Evolutionary conservation across 2,329 filamentous ascomycete species (phyloP).

Genomic region (Aspergillus brasiliensis): DNA sequence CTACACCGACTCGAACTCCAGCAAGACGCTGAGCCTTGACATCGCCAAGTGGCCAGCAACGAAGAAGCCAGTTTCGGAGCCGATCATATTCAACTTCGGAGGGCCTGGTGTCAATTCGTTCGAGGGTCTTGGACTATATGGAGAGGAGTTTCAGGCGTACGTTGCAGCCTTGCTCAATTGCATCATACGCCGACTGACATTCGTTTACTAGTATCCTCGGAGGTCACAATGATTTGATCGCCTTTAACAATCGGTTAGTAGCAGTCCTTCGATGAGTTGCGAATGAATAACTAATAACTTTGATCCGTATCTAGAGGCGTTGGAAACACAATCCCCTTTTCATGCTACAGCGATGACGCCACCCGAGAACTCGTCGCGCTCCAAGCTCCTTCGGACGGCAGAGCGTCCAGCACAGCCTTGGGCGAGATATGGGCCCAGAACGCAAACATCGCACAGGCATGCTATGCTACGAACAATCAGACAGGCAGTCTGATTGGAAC

Average conservation of each 20-base stretch:
- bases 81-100: constrained; percentile 13
- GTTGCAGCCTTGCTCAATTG: neutral
- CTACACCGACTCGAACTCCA: constrained; percentile 9
- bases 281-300: neutral
- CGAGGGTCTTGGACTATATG: neutral
- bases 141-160: neutral
- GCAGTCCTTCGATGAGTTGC: neutral
- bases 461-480: neutral
- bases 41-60: constrained; percentile 13
- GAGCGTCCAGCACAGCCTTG: neutral
- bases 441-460: constrained; percentile 8
- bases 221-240: constrained; percentile 12
- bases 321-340: constrained; percentile 10
- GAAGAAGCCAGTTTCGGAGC: constrained; percentile 2
- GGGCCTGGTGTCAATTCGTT: constrained; percentile 6
- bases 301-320: neutral
- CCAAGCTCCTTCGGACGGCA: neutral
- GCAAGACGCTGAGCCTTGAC: constrained; percentile 9
- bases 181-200: constrained; percentile 1
- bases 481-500: constrained; percentile 11
- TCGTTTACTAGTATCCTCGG: constrained; percentile 8
- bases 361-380: neutral
- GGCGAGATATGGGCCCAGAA: constrained; percentile 12
- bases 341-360: constrained; percentile 2
- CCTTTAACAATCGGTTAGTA: constrained; percentile 10